phyloP scores from a whole-genome alignment of 2,329 filamentous ascomycete genomes.

The Beauveria scarabaeidicola region DNA sequence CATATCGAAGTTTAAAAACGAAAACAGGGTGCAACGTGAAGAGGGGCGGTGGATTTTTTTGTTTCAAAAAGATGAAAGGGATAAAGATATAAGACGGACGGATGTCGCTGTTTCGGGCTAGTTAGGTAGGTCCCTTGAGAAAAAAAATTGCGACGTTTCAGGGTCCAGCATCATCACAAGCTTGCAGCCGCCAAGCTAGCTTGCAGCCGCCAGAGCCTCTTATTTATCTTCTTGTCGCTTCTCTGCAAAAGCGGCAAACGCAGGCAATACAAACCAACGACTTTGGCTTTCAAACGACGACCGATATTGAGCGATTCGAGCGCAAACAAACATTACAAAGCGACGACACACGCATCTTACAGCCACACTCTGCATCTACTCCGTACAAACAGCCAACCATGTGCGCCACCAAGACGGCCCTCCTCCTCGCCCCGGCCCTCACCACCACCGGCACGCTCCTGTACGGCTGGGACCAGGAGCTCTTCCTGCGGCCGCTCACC shows the following conservation, averaged over 20 bases:
- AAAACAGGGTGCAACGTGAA: neutral
- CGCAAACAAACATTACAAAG: neutral
- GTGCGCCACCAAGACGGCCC: conserved; percentile 15
- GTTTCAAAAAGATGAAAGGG: neutral
- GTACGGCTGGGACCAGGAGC: conserved; percentile 36
- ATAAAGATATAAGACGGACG: neutral
- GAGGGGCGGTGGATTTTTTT: neutral
- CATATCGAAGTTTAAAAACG: neutral
- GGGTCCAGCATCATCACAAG: neutral
- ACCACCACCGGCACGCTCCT: conserved; percentile 38
- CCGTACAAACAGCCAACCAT: neutral
- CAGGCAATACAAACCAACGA: too few species aligned
- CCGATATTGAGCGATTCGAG: neutral
- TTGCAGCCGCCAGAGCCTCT: neutral
- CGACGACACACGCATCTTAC: neutral
- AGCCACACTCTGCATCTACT: too few species aligned
- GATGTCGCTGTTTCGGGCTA: neutral
- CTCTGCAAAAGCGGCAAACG: neutral
- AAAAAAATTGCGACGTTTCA: neutral
- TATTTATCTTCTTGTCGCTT: neutral
- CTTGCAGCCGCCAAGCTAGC: neutral
- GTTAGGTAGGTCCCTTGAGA: neutral
- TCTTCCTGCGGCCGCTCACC: conserved; percentile 32
- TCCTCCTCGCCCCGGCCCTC: conserved; percentile 37
- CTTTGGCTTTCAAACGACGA: too few species aligned